phyloP scores from a whole-genome alignment of 2,329 filamentous ascomycete species.

The Phialocephala subalpina region DNA sequence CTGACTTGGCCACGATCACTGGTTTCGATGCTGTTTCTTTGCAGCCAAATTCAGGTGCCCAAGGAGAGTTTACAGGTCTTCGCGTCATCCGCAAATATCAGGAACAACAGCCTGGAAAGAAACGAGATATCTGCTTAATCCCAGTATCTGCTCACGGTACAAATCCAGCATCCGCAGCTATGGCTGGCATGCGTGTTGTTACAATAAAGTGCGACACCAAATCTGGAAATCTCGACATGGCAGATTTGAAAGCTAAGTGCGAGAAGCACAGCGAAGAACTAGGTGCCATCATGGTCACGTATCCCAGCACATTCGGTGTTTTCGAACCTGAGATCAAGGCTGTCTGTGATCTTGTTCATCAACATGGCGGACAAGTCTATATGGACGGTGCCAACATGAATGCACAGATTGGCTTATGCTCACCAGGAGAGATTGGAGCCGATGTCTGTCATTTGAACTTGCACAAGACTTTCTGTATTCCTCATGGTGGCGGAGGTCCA shows the following conservation, averaged over 20 bases:
- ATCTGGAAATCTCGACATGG: slow-evolving; percentile 90
- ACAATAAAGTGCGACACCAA: slow-evolving; percentile 88
- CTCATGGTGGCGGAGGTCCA: slow-evolving; percentile 92
- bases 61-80: slow-evolving; percentile 93
- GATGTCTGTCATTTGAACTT: slow-evolving; percentile 97
- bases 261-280: slow-evolving; percentile 86
- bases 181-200: slow-evolving; percentile 95
- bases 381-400: slow-evolving; percentile 99
- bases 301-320: slow-evolving; percentile 93
- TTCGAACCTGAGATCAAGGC: slow-evolving; percentile 91
- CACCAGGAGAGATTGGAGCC: slow-evolving; percentile 92
- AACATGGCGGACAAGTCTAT: slow-evolving; percentile 91
- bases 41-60: slow-evolving; percentile 94
- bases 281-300: slow-evolving; percentile 95
- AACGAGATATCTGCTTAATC: slow-evolving; percentile 91
- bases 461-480: slow-evolving; percentile 99
- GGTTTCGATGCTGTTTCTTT: slow-evolving; percentile 90
- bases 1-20: slow-evolving; percentile 82
- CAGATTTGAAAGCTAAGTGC: slow-evolving; percentile 86
- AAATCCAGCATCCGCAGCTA: slow-evolving; percentile 92
- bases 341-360: slow-evolving; percentile 85
- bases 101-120: slow-evolving; percentile 70
- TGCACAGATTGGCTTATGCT: slow-evolving; percentile 94
- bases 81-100: slow-evolving; percentile 88
- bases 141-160: slow-evolving; percentile 95